Percentiles rank a stretch among this genome's conserved stretches.
Evolutionary conservation across 2,329 filamentous ascomycete genomes (phyloP).

Genomic region (Pyricularia sp.): DNA sequence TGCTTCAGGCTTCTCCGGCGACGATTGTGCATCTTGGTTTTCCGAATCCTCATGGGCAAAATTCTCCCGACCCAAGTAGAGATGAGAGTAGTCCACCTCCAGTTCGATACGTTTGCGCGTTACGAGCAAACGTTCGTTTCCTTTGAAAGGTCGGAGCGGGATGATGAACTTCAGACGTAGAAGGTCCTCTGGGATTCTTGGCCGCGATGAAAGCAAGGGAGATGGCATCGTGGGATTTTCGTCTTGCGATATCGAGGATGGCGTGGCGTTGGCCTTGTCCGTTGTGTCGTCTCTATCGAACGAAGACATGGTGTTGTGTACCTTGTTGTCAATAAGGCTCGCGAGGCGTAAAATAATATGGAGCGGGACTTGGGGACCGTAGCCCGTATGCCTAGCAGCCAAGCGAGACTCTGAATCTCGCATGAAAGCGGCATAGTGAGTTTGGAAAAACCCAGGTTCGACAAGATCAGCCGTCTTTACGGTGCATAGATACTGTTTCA

Average conservation of each 20-base stretch:
- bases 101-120: background rate
- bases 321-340: background rate
- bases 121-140: background rate
- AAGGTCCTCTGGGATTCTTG: no score
- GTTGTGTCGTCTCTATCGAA: background rate
- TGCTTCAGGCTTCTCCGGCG: no score
- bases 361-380: background rate
- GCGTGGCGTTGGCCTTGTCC: background rate
- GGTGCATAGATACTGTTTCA: background rate
- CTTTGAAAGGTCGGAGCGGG: background rate
- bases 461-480: background rate
- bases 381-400: background rate
- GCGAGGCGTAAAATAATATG: background rate
- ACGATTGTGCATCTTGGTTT: background rate
- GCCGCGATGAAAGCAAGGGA: no score
- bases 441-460: background rate
- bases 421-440: background rate
- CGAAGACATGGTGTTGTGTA: background rate
- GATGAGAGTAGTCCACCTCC: background rate
- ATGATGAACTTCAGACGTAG: background rate
- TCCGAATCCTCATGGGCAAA: background rate
- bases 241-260: background rate
- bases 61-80: background rate
- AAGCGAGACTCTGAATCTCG: background rate
- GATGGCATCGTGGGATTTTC: background rate